These are phyloP conservation scores for Clonostachys sp. DNA, from an alignment of 2,329 filamentous ascomycete species.

Conservation along the genomic window DNA sequence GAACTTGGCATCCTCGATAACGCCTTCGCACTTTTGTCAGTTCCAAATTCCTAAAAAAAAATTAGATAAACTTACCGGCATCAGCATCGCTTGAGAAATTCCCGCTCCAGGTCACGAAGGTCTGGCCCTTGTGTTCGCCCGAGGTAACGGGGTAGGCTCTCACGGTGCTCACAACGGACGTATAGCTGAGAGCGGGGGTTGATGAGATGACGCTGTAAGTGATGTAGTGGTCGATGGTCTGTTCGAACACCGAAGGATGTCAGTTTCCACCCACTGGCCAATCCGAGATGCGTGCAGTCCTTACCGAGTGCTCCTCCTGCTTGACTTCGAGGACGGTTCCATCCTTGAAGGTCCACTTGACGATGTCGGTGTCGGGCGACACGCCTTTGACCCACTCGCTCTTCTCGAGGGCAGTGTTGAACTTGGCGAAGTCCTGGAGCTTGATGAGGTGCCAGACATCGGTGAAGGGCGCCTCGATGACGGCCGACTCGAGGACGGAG, in stretches of 20 bases:
- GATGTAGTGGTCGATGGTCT: slow-evolving; percentile 71
- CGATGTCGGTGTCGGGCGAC: slow-evolving; percentile 60
- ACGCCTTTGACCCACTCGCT: slow-evolving; percentile 60
- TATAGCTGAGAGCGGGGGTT: slow-evolving; percentile 61
- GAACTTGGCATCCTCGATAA: slow-evolving; percentile 72
- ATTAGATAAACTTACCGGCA: slow-evolving; percentile 7
- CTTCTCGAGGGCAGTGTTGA: slow-evolving; percentile 59
- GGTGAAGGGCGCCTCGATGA: slow-evolving; percentile 63
- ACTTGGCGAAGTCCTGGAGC: slow-evolving; percentile 63
- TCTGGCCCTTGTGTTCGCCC: slow-evolving; percentile 58
- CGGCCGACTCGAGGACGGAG: slow-evolving; percentile 60
- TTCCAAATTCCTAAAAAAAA: background rate
- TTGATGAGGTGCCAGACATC: slow-evolving; percentile 73
- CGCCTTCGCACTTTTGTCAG: slow-evolving; percentile 35
- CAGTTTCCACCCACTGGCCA: background rate
- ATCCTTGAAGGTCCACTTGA: slow-evolving; percentile 69
- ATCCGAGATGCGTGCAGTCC: slow-evolving; percentile 10
- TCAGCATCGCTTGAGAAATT: slow-evolving; percentile 47
- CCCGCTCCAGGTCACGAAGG: slow-evolving; percentile 65
- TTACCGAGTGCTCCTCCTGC: slow-evolving; percentile 70
- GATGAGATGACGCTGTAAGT: slow-evolving; percentile 69
- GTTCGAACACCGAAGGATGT: background rate
- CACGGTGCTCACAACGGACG: slow-evolving; percentile 62
- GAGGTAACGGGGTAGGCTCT: slow-evolving; percentile 62
- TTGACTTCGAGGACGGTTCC: slow-evolving; percentile 66